A percentile compares a stretch with the other conserved stretches of the same genome.
phyloP scores from a whole-genome alignment of 2,329 filamentous ascomycete species.

The Lecanicillium sp. region DNA sequence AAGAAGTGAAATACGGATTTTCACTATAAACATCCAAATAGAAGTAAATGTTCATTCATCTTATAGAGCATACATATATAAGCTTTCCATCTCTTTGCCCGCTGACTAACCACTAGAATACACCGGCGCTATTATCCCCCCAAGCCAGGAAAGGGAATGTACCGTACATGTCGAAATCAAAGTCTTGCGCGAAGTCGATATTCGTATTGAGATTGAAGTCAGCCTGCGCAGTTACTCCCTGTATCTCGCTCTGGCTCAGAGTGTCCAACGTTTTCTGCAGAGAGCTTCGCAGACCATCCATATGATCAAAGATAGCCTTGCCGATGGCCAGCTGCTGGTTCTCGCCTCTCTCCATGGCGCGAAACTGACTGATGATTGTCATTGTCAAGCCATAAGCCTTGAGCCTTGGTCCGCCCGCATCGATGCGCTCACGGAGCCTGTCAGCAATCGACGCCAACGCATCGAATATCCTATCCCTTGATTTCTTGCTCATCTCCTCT shows the following conservation, averaged over 20 bases:
- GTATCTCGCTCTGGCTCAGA: background rate
- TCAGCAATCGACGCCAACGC: background rate
- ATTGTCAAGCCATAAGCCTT: conserved; percentile 4
- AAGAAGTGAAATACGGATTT: no score
- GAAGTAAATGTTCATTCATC: no score
- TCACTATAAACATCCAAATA: no score
- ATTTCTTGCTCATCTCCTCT: background rate
- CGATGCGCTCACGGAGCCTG: background rate
- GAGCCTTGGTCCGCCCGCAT: conserved; percentile 1
- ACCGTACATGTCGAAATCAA: no score
- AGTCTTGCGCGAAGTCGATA: no score
- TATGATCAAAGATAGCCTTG: background rate
- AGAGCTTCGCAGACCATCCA: background rate
- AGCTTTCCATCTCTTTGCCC: no score
- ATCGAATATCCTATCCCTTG: background rate
- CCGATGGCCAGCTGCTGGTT: background rate
- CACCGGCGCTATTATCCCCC: no score
- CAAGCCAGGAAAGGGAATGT: no score
- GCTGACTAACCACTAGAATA: no score
- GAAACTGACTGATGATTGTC: conserved; percentile 1
- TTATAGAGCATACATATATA: no score
- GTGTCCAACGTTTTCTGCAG: conserved; percentile 1
- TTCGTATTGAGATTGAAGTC: conserved; percentile 5
- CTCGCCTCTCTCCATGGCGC: background rate
- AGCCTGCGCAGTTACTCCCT: background rate